A percentile compares a stretch with the other conserved stretches of the same genome.
Conservation (phyloP, 2,329 filamentous ascomycete species). For the Cladophialophora yegresii region DNA sequence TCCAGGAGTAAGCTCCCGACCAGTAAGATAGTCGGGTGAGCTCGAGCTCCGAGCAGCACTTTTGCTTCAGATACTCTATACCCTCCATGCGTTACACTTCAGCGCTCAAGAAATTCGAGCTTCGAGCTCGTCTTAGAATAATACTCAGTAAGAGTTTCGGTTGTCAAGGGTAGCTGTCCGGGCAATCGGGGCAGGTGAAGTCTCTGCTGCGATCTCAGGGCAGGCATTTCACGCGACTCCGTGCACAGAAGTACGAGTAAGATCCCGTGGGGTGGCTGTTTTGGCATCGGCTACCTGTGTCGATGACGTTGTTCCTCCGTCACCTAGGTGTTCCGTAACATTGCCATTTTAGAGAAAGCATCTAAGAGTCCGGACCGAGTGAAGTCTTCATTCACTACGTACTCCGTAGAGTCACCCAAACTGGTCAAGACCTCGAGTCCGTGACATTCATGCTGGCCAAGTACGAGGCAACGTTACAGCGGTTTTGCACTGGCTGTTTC, state of each 20-base stretch:
- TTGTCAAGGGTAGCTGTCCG: neutral
- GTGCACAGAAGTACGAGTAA: neutral
- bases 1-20: neutral
- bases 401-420: conserved; percentile 6
- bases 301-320: conserved; percentile 13
- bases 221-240: conserved; percentile 4
- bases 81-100: too few relatives aligned
- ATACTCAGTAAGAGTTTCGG: too few relatives aligned
- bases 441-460: neutral
- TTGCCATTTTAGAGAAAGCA: conserved; percentile 5
- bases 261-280: conserved; percentile 8
- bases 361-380: conserved; percentile 6
- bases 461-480: conserved; percentile 9
- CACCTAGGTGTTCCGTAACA: too few relatives aligned
- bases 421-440: neutral
- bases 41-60: neutral
- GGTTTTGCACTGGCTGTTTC: neutral
- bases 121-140: too few relatives aligned
- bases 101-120: too few relatives aligned
- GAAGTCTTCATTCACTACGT: conserved; percentile 7
- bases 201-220: conserved; percentile 7
- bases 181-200: neutral
- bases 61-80: neutral
- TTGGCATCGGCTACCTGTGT: neutral
- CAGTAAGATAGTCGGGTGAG: neutral